A percentile compares a stretch with the other conserved stretches of the same genome.
phyloP scores from a whole-genome alignment of 163 green algal genomes.

The Chlamydomonas reinhardtii region DNA sequence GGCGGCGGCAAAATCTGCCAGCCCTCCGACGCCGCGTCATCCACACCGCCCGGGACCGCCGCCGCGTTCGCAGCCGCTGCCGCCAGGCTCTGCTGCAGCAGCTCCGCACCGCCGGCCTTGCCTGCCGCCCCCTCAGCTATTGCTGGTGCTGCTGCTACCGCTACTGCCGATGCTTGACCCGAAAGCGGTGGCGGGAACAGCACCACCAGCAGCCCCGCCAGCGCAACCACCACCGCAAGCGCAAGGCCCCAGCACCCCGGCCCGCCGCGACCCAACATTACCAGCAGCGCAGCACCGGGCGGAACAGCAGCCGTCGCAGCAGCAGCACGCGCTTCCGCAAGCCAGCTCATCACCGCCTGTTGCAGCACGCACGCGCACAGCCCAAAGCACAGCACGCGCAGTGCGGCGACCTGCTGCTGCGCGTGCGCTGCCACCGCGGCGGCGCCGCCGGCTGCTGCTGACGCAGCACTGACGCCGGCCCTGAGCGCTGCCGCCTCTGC shows the following conservation, averaged over 20 bases:
- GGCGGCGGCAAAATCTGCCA: no score
- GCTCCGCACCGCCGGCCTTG: no score
- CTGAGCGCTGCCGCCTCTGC: neutral
- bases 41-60: no score
- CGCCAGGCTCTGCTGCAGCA: no score
- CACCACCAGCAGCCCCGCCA: neutral
- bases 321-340: neutral
- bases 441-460: neutral
- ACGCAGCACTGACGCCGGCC: neutral
- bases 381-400: neutral
- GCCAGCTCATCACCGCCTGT: neutral
- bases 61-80: no score
- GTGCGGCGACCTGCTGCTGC: neutral
- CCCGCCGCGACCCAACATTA: neutral
- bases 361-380: neutral
- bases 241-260: neutral
- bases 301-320: no score
- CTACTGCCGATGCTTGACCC: no score
- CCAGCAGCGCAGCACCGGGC: no score
- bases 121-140: no score
- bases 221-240: neutral
- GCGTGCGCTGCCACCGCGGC: neutral
- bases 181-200: no score
- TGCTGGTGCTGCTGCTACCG: no score
- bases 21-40: no score